Evolutionary conservation across 192 early-diverging fungal species (phyloP).

Genomic region (Coemansia sp.): DNA sequence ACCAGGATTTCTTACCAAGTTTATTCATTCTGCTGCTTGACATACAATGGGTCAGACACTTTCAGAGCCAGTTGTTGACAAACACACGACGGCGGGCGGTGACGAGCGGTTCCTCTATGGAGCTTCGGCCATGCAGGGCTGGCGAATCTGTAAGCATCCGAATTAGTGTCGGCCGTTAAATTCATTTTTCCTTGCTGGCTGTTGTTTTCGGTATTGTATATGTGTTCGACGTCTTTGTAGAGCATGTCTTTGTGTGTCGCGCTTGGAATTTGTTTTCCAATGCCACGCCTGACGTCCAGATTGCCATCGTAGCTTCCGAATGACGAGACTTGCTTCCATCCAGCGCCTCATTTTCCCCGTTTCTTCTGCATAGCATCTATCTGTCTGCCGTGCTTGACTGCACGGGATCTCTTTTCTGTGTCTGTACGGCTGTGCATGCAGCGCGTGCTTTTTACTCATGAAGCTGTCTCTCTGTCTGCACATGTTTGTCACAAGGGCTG

Average conservation of each 20-base stretch:
- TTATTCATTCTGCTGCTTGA: not conserved
- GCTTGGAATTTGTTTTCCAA: slow-evolving; percentile 3
- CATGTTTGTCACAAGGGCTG: not conserved
- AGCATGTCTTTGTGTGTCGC: not conserved
- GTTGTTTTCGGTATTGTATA: not conserved
- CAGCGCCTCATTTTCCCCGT: not conserved
- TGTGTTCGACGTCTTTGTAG: not conserved
- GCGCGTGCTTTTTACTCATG: not conserved
- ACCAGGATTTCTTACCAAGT: slow-evolving; percentile 2
- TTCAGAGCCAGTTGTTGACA: slow-evolving; percentile 88
- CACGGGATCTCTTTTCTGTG: not conserved
- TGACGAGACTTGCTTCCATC: not conserved
- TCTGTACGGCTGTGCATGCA: slow-evolving; percentile 7
- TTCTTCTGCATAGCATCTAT: slow-evolving; percentile 33
- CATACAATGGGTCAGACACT: slow-evolving; percentile 92
- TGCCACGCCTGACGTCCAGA: not conserved
- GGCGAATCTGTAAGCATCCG: slow-evolving; percentile 68
- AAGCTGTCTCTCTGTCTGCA: not conserved
- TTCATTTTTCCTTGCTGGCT: not conserved
- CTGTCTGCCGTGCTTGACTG: not conserved
- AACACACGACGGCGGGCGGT: slow-evolving; percentile 71
- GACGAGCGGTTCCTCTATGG: slow-evolving; percentile 82
- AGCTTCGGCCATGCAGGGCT: slow-evolving; percentile 95
- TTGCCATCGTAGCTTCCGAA: not conserved
- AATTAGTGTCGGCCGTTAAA: not conserved